Evolutionary conservation across 2,329 filamentous ascomycete genomes (phyloP), one percentile per base, ranked within the genome.

Genomic region (Colletotrichum lini): DNA sequence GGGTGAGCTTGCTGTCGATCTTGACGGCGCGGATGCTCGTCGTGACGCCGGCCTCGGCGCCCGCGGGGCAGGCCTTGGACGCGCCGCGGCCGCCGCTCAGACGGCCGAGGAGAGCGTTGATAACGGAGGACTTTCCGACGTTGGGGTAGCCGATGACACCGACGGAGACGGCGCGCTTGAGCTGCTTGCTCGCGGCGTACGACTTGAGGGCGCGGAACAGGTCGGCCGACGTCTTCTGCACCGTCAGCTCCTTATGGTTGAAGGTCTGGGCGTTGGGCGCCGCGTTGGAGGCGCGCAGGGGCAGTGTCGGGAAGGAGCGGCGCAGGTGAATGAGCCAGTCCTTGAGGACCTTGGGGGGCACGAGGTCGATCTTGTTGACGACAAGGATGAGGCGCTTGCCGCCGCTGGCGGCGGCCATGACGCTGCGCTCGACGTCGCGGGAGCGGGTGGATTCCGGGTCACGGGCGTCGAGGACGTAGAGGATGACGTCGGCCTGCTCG

Each of bases 121-220:
- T 98, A 77, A 98, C 94, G 61, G 95, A 98, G 38, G 94, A 97
- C 86, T 98, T 98, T 80, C 95, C 95, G 71, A 98, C 95, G 80
- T 98, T 98, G 77, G 95, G 95, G 81, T 98, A 98, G 38, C 95
- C 95, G 76, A 98, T 97, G 73, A 98, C 94, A 74, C 95, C 95
- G 72, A 98, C 95, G 23, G 94, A 95, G 77, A 97, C 91, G 64
- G 95, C 92, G 67, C 95, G 92, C 87, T 97, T 97, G 75, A 98
- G 86, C 80, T 97, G 92, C 77, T 93, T 93, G 72, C 89, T 89
- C 69, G 94, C 92, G 12, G 95, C 94, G 79, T 93, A 98, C 53
- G 94, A 92, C 86, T 98, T 98, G 72, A 98, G 89, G 0, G 95
- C 94, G 77, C 92, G 94, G 86, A 98, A 95, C 12, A 98, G 89